These are phyloP conservation scores for Tetrastigma voinierianum DNA, from an alignment of 164 flowering plant genomes.

Conservation along the genomic window DNA sequence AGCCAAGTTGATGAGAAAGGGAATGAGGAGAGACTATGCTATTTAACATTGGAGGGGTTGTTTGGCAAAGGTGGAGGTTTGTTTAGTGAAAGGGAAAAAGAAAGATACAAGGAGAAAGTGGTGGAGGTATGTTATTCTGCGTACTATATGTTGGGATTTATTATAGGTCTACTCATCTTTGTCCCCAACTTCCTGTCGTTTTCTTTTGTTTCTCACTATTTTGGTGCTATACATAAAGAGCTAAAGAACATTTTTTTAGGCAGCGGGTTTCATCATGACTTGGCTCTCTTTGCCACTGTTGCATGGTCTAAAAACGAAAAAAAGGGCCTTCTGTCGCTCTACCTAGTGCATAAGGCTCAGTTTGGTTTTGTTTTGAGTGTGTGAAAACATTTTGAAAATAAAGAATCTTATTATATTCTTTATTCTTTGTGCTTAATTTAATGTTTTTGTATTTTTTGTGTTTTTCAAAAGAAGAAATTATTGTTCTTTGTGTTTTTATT, in stretches of 20 bases:
- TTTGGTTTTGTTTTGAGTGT: no score
- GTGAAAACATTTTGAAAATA: no score
- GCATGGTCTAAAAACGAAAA: conserved; percentile 10
- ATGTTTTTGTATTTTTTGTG: no score
- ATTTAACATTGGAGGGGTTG: conserved; percentile 13
- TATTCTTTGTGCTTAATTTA: no score
- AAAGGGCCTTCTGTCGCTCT: conserved; percentile 14
- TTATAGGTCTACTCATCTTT: conserved; percentile 9
- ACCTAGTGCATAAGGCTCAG: no score
- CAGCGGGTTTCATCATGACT: conserved; percentile 33
- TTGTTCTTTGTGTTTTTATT: no score
- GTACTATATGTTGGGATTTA: not conserved
- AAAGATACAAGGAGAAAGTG: not conserved
- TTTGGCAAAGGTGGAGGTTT: not conserved
- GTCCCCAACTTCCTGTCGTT: conserved; percentile 1
- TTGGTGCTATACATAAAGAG: conserved; percentile 10
- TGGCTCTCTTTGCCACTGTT: conserved; percentile 13
- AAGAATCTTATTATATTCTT: no score
- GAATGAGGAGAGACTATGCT: conserved; percentile 6
- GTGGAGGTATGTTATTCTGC: not conserved
- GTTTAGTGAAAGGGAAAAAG: no score
- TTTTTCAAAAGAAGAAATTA: no score
- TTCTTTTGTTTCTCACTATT: conserved; percentile 7
- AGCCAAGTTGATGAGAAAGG: conserved; percentile 1
- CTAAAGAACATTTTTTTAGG: conserved; percentile 16